Evolutionary conservation across 441 rosid genomes (phyloP).

Genomic region (Raphanus hybrid): DNA sequence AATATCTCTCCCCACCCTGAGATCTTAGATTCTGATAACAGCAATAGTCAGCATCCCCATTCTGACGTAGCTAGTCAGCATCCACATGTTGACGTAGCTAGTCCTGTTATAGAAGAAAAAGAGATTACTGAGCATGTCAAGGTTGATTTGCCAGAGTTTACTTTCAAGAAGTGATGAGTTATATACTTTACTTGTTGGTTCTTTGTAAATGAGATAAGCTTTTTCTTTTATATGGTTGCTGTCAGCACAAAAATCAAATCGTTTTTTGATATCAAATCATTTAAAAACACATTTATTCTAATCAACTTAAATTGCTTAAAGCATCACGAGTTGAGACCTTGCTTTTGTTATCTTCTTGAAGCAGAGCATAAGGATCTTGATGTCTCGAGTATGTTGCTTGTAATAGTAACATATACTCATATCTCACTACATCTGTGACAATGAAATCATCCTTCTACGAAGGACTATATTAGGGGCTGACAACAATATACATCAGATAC

Average conservation of each 20-base stretch:
- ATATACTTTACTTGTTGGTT: slow-evolving; percentile 23
- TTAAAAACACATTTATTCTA: not conserved
- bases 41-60: slow-evolving; percentile 45
- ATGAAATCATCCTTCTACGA: not conserved
- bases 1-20: slow-evolving; percentile 40
- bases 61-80: slow-evolving; percentile 40
- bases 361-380: slow-evolving; percentile 8
- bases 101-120: slow-evolving; percentile 36
- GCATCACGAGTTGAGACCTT: not conserved
- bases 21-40: slow-evolving; percentile 44
- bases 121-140: slow-evolving; percentile 43
- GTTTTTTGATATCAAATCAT: not conserved
- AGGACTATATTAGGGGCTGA: slow-evolving; percentile 15
- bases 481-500: not conserved
- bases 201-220: slow-evolving; percentile 34
- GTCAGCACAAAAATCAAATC: not conserved
- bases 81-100: slow-evolving; percentile 20
- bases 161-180: slow-evolving; percentile 49
- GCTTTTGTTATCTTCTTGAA: not conserved
- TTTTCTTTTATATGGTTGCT: not conserved
- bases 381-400: slow-evolving; percentile 10
- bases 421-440: slow-evolving; percentile 11
- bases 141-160: slow-evolving; percentile 46
- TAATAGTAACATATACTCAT: slow-evolving; percentile 13
- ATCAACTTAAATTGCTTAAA: not conserved